phyloP scores from a whole-genome alignment of 192 early-diverging fungal genomes.

The Gaertneriomyces sp. region DNA sequence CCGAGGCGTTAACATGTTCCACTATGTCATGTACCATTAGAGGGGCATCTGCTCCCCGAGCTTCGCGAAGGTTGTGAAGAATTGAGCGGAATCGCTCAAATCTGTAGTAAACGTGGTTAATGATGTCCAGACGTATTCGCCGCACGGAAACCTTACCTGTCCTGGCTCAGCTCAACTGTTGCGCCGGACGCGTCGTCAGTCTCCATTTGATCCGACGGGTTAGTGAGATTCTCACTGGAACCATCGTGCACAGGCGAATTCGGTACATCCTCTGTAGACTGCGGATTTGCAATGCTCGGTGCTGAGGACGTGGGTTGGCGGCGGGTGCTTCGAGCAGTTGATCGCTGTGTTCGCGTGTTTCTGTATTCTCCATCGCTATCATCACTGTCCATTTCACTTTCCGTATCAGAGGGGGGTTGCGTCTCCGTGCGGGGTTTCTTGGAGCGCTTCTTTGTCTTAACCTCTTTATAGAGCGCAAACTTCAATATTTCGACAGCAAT shows the following conservation, averaged over 20 bases:
- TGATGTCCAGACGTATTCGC: too few species aligned
- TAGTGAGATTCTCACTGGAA: too few species aligned
- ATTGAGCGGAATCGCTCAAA: conserved; percentile 26
- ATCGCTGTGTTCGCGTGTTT: neutral
- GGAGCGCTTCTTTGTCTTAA: conserved; percentile 46
- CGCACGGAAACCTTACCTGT: too few species aligned
- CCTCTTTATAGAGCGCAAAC: conserved; percentile 91
- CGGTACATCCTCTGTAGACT: too few species aligned
- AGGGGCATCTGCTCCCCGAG: conserved; percentile 7
- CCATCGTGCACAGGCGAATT: too few species aligned
- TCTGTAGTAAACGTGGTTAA: neutral
- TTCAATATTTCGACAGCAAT: conserved; percentile 77
- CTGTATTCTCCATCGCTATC: conserved; percentile 9
- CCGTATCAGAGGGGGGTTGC: conserved; percentile 13
- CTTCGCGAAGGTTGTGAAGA: conserved; percentile 24
- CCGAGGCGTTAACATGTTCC: conserved; percentile 29
- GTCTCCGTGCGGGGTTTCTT: conserved; percentile 25
- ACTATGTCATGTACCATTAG: conserved; percentile 40
- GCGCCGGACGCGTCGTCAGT: too few species aligned
- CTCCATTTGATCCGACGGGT: too few species aligned
- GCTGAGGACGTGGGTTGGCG: too few species aligned
- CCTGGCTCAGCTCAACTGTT: too few species aligned
- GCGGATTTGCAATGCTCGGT: too few species aligned
- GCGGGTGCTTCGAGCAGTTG: too few species aligned
- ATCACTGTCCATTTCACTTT: conserved; percentile 20